Evolutionary conservation across 208 protist genomes (phyloP), one percentile per base, ranked within the genome.

Genomic region (Leishmania aethiopica): DNA sequence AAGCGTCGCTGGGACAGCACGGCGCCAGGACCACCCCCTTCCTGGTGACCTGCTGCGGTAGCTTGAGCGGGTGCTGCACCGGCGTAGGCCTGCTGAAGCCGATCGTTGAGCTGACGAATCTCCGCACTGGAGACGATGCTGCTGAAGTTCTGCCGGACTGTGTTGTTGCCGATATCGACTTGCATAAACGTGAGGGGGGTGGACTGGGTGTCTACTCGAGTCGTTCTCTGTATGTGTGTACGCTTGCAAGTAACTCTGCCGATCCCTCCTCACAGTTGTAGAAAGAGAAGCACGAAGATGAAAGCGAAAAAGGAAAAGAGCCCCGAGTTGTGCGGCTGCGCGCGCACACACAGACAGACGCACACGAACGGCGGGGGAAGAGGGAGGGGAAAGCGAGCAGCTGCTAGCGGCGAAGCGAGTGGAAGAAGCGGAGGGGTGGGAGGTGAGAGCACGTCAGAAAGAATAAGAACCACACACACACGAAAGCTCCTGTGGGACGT

Each of bases 91-190:
- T 79, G 71, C 45, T 84, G 64, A 13, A 83, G 74, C 28, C 78
- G 79, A 53, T 78, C 55, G 80, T 87, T 84, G 28, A 88, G 73
- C 32, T 89, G 55, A 62, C 83, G 78, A 10, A 87, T 69, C 45
- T 84, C 82, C 11, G 47, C 79, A 75, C 85, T 90, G 6, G 77
- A 70, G 53, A 90, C 72, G 57, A 90, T 85, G 82, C 81, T 84
- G 79, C 62, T 76, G 69, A 84, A 89, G 40, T 75, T 88, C 73
- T 86, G 82, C 60, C 70, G 77, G 60, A 90, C 91, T 77, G 82
- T 84, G 78, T 90, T 85, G 72, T 89, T 93, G 57, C 88, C 90
- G 71, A 91, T 86, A 75, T 91, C 90, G 10, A 93, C 82, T 84
- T 91, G 85, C 88, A 91, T 91, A 75, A 28, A 85, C 53, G 74